Evolutionary conservation across 2,329 filamentous ascomycete species (phyloP), one percentile per base, ranked within the genome.

Genomic region (Hypocreales sp.): DNA sequence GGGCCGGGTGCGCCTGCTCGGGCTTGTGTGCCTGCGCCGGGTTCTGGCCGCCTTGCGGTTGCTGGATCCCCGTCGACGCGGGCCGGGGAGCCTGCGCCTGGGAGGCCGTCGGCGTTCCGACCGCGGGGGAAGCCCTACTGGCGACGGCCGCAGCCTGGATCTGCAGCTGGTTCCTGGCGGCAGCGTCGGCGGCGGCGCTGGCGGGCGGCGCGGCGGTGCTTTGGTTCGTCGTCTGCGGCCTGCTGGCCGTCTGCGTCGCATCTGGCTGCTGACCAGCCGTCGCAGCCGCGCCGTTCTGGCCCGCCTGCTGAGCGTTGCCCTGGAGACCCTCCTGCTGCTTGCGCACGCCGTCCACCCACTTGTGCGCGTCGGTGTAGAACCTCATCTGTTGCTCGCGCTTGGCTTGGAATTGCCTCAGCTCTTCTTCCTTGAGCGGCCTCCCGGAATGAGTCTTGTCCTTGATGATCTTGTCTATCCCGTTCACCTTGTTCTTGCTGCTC

Each of bases 271-370:
- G 44, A 20, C 9, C 18, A 15, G 2, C 10, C 29, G n/a, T 15
- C 8, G 9, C 20, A 6, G 8, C 44, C 37, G 5, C 40, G 30
- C 24, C 39, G 18, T 38, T 44, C 27, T 41, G 42, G 11, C 31
- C 32, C 27, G 35, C 36, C 20, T 25, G 25, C 25, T 48, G 46
- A 5, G 34, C 37, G 13, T 33, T 35, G 22, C 38, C 40, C 22
- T 46, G 45, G 9, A 55, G 39, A 8, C 38, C 38, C 19, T 50
- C 51, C 30, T 64, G 61, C 25, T 60, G 53, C 29, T 59, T 58
- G 4, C 64, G 50, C 22, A 68, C 58, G 5, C 37, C 44, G 10
- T 61, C 58, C 4, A 67, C 56, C 37, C 61, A 67, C 13, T 48
- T 53, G 15, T 59, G 53, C 0, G 63, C 61, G 3, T 67, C 60